Evolutionary conservation across 1,284 basidiomycete genomes (phyloP), one percentile per base, ranked within the genome.

Genomic region (Moesziomyces sp.): DNA sequence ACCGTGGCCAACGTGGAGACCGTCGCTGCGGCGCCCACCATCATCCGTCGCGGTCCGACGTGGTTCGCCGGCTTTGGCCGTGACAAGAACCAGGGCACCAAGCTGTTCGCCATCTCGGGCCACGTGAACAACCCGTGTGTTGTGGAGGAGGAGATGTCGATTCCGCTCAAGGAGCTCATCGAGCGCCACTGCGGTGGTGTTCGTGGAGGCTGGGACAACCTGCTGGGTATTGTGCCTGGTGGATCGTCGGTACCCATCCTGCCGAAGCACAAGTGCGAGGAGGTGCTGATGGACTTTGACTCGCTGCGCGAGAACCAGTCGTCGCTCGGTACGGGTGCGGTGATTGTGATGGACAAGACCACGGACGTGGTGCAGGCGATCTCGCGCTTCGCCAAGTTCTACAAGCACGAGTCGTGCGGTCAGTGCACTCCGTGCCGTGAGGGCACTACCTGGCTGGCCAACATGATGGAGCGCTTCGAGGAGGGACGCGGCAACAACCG

Each of bases 1-100:
- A 98, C 97, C 10, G 96, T 99, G 49, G 95, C 96, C 57, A 98
- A 99, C 83, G 95, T 99, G 65, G 97, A 98, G 88, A 99, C 96
- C 7, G 93, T 99, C 63, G 91, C 96, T 35, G 96, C 98, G 45
- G 93, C 95, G 1, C 97, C 96, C 0, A 98, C 96, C 2, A 99
- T 99, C 78, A 94, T 93, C 83, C 89, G 96, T 58, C 90, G 96
- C 47, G 96, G 96, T 53, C 88, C 89, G 1, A 79, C 89, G n/a
- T 98, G 96, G 96, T 99, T 98, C 81, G 92, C 93, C 13, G 85
- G 89, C 45, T 98, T 99, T 80, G 96, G 96, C 28, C 88, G 96
- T 47, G 92, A 93, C 83, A 88, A 94, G 77, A 98, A 99, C 86
- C 90, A 92, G 82, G 96, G 96, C 19, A 97, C 95, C 48, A 99